Conservation (phyloP, 768 basidiomycete genomes). For the Paxillus ammoniavirescens region DNA sequence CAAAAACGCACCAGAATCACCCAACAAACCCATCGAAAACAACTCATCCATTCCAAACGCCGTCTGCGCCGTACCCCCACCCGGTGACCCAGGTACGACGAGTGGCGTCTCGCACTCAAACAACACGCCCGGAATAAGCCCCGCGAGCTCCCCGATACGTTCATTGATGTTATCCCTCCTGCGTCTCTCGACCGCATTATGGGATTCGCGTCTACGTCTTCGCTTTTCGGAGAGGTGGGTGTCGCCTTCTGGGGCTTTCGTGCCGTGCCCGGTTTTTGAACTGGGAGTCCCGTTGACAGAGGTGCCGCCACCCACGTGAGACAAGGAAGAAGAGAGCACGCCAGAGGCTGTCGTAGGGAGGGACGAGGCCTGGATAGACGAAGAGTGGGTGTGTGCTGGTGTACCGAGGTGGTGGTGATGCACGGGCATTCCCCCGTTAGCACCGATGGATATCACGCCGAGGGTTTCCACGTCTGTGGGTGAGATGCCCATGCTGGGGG, state of each 20-base stretch:
- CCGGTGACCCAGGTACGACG: conserved; percentile 10
- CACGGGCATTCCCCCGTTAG: neutral
- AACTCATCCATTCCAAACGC: conserved; percentile 17
- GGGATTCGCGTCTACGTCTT: conserved; percentile 75
- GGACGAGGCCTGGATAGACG: conserved; percentile 3
- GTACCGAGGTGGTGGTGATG: conserved; percentile 21
- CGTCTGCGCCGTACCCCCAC: conserved; percentile 2
- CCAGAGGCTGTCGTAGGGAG: conserved; percentile 1
- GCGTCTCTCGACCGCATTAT: conserved; percentile 90
- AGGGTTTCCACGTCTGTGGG: conserved; percentile 27
- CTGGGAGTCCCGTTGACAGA: neutral
- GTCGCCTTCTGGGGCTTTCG: conserved; percentile 18
- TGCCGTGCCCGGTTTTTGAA: conserved; percentile 9
- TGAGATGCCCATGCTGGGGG: conserved; percentile 25
- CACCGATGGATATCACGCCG: conserved; percentile 14
- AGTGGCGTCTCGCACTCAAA: conserved; percentile 52
- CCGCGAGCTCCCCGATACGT: conserved; percentile 87
- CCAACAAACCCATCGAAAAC: conserved; percentile 18
- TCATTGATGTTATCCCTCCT: conserved; percentile 94
- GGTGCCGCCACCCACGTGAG: neutral
- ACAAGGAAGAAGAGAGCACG: neutral
- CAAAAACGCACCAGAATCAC: conserved; percentile 20
- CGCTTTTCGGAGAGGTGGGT: conserved; percentile 75
- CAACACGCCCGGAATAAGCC: conserved; percentile 84
- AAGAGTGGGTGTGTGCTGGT: conserved; percentile 11